Conservation (phyloP, 495 filamentous ascomycete species). For the Neurospora sp. region DNA sequence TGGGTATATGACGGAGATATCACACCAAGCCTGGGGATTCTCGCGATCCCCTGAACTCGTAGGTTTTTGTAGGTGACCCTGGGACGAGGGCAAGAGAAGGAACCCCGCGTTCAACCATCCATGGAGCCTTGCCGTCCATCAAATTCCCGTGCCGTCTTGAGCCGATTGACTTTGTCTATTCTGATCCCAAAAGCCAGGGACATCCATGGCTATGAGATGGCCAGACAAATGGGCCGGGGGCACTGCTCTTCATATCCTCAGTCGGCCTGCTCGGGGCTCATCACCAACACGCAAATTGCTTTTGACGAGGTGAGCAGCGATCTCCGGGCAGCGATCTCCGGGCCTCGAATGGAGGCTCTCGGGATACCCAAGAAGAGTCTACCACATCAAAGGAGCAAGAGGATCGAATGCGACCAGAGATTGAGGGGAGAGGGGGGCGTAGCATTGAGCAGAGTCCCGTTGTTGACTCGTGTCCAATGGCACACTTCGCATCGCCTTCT, state of each 20-base stretch:
- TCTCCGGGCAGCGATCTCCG: background rate
- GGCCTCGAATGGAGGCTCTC: background rate
- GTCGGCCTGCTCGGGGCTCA: background rate
- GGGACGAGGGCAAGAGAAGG: background rate
- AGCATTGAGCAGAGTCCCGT: background rate
- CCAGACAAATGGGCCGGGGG: background rate
- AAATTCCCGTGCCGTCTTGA: background rate
- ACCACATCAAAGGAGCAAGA: background rate
- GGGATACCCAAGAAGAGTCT: background rate
- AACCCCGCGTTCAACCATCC: background rate
- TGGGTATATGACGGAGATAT: background rate
- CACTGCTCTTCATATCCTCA: background rate
- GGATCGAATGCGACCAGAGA: background rate
- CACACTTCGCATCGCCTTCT: conserved; percentile 13
- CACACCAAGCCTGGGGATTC: background rate
- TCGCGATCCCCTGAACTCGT: background rate
- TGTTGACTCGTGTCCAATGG: conserved; percentile 21
- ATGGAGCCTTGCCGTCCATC: background rate
- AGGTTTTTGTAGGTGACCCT: background rate
- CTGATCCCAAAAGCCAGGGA: background rate
- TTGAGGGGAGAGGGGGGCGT: background rate
- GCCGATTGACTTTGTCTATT: background rate
- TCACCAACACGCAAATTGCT: background rate
- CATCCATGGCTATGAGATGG: background rate
- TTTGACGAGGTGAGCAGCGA: background rate